phyloP scores from a whole-genome alignment of 2,329 filamentous ascomycete species.

The Neopestalotiopsis sp. region DNA sequence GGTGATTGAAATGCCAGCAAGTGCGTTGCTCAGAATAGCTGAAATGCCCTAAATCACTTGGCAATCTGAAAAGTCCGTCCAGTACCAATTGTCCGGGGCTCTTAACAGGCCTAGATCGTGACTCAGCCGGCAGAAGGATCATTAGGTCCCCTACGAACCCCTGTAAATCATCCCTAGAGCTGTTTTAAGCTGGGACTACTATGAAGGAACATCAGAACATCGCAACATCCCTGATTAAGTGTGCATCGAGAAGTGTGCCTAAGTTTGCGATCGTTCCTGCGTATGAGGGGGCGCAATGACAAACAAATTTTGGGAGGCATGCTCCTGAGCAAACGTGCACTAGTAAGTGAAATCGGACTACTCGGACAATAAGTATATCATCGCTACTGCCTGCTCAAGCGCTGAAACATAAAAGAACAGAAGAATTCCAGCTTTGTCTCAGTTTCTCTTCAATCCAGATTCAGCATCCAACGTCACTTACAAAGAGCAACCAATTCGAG shows the following conservation, averaged over 20 bases:
- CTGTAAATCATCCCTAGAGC: neutral
- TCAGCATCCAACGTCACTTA: neutral
- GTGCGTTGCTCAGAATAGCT: neutral
- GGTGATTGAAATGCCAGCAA: neutral
- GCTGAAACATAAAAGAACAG: neutral
- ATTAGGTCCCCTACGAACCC: neutral
- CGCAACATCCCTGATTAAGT: neutral
- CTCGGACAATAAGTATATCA: conserved; percentile 5
- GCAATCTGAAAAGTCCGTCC: neutral
- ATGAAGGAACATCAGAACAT: neutral
- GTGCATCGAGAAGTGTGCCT: neutral
- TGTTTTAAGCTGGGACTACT: neutral
- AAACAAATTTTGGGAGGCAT: neutral
- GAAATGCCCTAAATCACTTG: neutral
- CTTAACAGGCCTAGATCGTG: too few species aligned
- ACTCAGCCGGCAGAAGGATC: neutral
- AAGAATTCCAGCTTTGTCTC: neutral
- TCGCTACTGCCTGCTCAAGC: neutral
- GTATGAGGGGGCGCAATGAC: neutral
- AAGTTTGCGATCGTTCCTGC: neutral
- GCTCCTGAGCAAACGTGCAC: neutral
- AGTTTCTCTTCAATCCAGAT: neutral
- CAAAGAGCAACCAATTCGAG: too few species aligned
- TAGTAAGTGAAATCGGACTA: neutral
- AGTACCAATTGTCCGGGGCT: neutral